Conservation (phyloP, 768 basidiomycete species). For the Boletus subparvulus region DNA sequence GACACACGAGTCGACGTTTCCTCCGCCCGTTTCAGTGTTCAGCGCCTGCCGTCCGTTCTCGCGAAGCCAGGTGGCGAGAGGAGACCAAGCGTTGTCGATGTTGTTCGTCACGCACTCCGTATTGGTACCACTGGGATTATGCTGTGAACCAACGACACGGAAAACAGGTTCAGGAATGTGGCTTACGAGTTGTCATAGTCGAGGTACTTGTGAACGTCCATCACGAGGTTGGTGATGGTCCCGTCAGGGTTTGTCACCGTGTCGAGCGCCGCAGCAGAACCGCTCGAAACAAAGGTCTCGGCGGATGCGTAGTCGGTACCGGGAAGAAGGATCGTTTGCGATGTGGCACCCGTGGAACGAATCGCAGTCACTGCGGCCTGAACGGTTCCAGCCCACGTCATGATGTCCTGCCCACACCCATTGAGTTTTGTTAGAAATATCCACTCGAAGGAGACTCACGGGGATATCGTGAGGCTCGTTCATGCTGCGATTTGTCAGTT, state of each 20-base stretch:
- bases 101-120: conserved; percentile 55
- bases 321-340: conserved; percentile 54
- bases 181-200: conserved; percentile 52
- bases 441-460: conserved; percentile 6
- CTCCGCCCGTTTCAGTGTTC: conserved; percentile 62
- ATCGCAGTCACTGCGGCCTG: conserved; percentile 66
- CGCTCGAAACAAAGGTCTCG: conserved; percentile 47
- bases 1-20: conserved; percentile 48
- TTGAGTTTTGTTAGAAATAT: neutral
- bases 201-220: conserved; percentile 66
- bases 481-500: conserved; percentile 39
- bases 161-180: neutral
- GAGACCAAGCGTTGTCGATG: conserved; percentile 45
- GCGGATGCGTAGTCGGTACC: conserved; percentile 60
- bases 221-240: conserved; percentile 44
- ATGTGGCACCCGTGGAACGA: conserved; percentile 48
- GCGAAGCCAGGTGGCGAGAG: conserved; percentile 51
- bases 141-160: neutral
- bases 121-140: conserved; percentile 35
- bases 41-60: conserved; percentile 52
- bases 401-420: conserved; percentile 31
- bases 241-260: conserved; percentile 49
- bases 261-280: conserved; percentile 48
- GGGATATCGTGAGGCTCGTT: conserved; percentile 65
- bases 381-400: conserved; percentile 47